Percentiles rank a stretch among this genome's conserved stretches.
Evolutionary conservation across 768 basidiomycete genomes (phyloP).

Genomic region (Mycena albidolilacea): DNA sequence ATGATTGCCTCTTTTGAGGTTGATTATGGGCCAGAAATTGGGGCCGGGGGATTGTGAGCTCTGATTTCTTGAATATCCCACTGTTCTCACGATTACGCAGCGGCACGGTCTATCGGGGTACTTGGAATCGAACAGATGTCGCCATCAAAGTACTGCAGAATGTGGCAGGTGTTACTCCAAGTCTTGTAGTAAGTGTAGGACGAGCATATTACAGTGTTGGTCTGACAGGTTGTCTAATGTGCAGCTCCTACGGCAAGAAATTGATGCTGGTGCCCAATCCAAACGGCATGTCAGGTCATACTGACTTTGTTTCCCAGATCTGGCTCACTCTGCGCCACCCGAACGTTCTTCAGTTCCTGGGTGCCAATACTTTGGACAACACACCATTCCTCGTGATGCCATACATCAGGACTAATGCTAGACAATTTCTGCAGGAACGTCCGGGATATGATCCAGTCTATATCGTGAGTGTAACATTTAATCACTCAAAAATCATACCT

Average conservation of each 20-base stretch:
- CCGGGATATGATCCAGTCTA: background rate
- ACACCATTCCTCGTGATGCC: conserved; percentile 5
- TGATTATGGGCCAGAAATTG: background rate
- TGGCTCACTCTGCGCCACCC: conserved; percentile 2
- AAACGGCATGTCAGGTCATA: background rate
- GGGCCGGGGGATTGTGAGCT: conserved; percentile 10
- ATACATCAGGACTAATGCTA: background rate
- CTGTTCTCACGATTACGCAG: background rate
- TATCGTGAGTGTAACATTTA: background rate
- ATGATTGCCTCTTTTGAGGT: background rate
- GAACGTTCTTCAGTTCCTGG: background rate
- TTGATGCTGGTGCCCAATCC: background rate
- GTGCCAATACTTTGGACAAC: conserved; percentile 2
- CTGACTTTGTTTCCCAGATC: background rate
- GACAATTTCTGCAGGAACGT: conserved; percentile 4
- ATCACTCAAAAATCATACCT: background rate
- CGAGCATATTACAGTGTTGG: background rate
- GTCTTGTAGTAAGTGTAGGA: background rate
- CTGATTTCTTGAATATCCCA: background rate
- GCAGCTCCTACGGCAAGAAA: background rate
- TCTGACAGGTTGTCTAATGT: background rate
- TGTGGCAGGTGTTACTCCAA: background rate
- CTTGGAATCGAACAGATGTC: conserved; percentile 2
- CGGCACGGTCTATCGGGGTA: background rate
- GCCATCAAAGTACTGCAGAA: conserved; percentile 2